Evolutionary conservation across 345 rosid genomes (phyloP).

Genomic region (Arabis alpina): DNA sequence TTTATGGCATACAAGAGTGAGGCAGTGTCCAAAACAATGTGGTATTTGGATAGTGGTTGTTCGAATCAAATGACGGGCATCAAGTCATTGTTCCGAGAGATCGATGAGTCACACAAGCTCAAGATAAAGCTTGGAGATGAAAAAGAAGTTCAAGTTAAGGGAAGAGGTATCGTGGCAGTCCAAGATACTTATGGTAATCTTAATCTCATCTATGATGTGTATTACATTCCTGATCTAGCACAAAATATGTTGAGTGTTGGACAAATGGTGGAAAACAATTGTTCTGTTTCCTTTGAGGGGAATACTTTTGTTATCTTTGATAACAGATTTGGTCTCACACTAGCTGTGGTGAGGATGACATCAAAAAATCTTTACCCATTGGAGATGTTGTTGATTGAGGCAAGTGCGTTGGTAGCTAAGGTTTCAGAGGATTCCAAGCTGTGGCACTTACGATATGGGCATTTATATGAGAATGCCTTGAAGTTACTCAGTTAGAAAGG

Average conservation of each 20-base stretch:
- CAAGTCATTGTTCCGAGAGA: too few species aligned
- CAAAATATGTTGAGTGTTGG: neutral
- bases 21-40: too few species aligned
- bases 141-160: too few species aligned
- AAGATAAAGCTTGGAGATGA: too few species aligned
- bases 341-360: too few species aligned
- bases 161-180: neutral
- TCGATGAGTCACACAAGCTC: too few species aligned
- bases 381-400: too few species aligned
- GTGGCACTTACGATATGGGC: constrained; percentile 9
- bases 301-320: neutral
- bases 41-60: too few species aligned
- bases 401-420: neutral
- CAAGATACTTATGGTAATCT: constrained; percentile 2
- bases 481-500: neutral
- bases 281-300: neutral
- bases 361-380: neutral
- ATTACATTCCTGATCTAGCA: constrained; percentile 1
- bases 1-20: too few species aligned
- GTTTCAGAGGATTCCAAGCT: neutral
- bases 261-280: neutral
- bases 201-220: constrained; percentile 7
- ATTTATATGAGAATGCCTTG: neutral
- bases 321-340: too few species aligned
- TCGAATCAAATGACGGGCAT: too few species aligned